Evolutionary conservation across 805 yeast species (phyloP).

Genomic region (Ogataea angusta): DNA sequence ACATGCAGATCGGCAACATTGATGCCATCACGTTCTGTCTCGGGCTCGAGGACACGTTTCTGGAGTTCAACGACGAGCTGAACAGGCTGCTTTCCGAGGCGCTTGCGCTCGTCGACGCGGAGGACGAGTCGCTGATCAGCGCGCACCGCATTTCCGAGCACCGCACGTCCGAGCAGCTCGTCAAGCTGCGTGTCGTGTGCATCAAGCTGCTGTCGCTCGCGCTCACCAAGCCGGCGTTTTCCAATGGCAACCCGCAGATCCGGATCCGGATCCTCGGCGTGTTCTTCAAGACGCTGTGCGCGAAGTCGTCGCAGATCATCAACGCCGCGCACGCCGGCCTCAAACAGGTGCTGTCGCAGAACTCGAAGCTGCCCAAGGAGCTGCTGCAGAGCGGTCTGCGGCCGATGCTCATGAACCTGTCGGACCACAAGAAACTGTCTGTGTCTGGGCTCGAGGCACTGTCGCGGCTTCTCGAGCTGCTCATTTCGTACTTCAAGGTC

Average conservation of each 20-base stretch:
- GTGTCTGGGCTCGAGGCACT: slow-evolving; percentile 89
- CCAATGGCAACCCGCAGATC: slow-evolving; percentile 60
- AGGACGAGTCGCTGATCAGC: slow-evolving; percentile 90
- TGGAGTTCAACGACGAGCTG: slow-evolving; percentile 85
- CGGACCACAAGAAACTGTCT: slow-evolving; percentile 88
- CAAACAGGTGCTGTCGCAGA: slow-evolving; percentile 76
- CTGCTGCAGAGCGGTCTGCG: slow-evolving; percentile 90
- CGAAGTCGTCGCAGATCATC: slow-evolving; percentile 79
- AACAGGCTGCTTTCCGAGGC: slow-evolving; percentile 86
- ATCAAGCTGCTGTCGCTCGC: slow-evolving; percentile 80
- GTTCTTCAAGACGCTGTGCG: slow-evolving; percentile 88
- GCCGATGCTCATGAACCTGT: slow-evolving; percentile 92
- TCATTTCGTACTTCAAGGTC: slow-evolving; percentile 91
- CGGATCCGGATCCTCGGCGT: slow-evolving; percentile 86
- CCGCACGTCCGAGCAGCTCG: slow-evolving; percentile 82
- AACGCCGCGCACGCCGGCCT: slow-evolving; percentile 92
- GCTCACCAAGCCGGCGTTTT: slow-evolving; percentile 77
- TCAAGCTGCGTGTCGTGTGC: slow-evolving; percentile 86
- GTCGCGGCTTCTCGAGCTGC: slow-evolving; percentile 77
- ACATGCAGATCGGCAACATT: slow-evolving; percentile 97
- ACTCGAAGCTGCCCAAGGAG: slow-evolving; percentile 89
- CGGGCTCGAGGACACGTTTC: slow-evolving; percentile 72
- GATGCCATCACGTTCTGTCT: slow-evolving; percentile 95
- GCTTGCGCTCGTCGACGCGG: slow-evolving; percentile 92
- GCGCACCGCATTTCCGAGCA: slow-evolving; percentile 83